These are phyloP conservation scores for Phytopythium aichiense DNA, from an alignment of 352 stramenopile species.

Conservation along the genomic window DNA sequence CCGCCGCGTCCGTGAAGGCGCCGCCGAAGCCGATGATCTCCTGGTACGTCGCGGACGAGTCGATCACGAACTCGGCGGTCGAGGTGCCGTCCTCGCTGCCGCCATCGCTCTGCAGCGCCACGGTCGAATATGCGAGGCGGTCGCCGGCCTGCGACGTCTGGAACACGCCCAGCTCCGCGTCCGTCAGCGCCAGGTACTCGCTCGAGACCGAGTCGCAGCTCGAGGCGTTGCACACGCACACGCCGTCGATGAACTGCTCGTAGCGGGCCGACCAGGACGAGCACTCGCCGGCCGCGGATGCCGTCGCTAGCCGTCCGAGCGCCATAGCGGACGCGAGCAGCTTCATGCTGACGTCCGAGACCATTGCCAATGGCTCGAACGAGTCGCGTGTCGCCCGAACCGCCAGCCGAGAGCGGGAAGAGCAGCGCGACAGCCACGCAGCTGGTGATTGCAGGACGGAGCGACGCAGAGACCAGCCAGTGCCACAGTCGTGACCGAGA, in stretches of 20 bases:
- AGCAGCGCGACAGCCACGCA: not conserved
- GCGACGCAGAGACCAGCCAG: not conserved
- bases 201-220: constrained; percentile 52
- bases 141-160: constrained; percentile 44
- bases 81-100: not conserved
- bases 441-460: not conserved
- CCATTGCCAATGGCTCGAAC: no score
- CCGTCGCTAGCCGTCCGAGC: not conserved
- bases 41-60: constrained; percentile 56
- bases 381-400: not conserved
- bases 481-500: constrained; percentile 1
- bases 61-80: constrained; percentile 39
- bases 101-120: constrained; percentile 12
- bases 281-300: constrained; percentile 7
- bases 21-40: constrained; percentile 87
- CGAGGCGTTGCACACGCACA: constrained; percentile 46
- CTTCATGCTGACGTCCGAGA: not conserved
- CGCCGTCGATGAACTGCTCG: constrained; percentile 39
- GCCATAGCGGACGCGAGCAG: not conserved
- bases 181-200: constrained; percentile 31
- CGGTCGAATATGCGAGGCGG: constrained; percentile 35
- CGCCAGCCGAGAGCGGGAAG: not conserved
- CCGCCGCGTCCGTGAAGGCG: constrained; percentile 84
- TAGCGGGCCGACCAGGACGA: constrained; percentile 38
- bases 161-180: constrained; percentile 40